These are phyloP conservation scores for Cordyceps militaris DNA, from an alignment of 2,329 filamentous ascomycete genomes.

Conservation along the genomic window DNA sequence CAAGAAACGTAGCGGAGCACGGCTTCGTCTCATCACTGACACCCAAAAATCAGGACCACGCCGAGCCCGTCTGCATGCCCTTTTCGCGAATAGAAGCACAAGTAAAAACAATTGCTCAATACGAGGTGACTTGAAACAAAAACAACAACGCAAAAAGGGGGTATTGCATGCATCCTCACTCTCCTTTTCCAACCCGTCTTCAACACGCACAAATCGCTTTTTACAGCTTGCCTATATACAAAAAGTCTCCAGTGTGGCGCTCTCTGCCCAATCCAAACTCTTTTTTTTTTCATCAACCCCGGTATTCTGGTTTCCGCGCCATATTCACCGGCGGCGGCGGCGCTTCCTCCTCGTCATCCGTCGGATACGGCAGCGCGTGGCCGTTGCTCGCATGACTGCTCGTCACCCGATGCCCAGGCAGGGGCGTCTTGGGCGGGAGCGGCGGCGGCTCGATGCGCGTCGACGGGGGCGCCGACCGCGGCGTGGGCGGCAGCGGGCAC, in stretches of 20 bases:
- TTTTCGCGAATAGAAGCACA: too few relatives aligned
- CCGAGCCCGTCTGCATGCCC: too few relatives aligned
- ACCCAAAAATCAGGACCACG: too few relatives aligned
- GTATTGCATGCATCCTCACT: not conserved
- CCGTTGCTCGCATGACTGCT: conserved; percentile 15
- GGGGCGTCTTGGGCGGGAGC: conserved; percentile 69
- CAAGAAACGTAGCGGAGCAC: too few relatives aligned
- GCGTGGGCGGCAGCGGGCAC: conserved; percentile 26
- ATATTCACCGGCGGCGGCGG: conserved; percentile 80
- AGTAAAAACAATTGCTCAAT: not conserved
- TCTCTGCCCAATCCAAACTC: too few relatives aligned
- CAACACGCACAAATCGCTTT: too few relatives aligned
- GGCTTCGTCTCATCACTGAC: too few relatives aligned
- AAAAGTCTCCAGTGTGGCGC: too few relatives aligned
- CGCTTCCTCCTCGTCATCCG: conserved; percentile 53
- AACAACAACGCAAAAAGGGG: not conserved
- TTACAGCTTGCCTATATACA: not conserved
- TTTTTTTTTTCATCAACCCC: conserved; percentile 28
- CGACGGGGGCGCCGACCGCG: conserved; percentile 25
- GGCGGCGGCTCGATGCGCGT: conserved; percentile 56
- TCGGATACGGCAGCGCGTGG: conserved; percentile 64
- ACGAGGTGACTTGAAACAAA: not conserved
- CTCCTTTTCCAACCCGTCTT: not conserved
- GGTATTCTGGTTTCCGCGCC: conserved; percentile 74
- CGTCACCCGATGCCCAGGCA: conserved; percentile 42